These are phyloP conservation scores for Kuraishia piskuri DNA, from an alignment of 805 yeast genomes.

Conservation along the genomic window DNA sequence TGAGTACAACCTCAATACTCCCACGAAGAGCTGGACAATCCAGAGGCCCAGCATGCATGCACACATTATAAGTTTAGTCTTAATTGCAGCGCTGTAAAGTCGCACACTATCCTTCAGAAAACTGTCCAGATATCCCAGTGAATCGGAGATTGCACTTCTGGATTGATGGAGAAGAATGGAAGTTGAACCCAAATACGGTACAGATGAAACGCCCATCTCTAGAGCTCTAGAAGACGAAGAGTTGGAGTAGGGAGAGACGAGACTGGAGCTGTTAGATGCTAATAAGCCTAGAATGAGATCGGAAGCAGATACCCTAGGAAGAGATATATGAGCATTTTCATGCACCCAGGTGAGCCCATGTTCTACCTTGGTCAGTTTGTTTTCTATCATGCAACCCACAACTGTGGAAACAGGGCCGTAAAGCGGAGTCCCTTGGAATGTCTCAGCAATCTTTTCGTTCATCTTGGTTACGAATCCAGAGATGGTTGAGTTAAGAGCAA, in stretches of 20 bases:
- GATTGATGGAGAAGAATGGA: neutral
- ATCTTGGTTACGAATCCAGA: slow-evolving; percentile 47
- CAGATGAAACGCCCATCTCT: neutral
- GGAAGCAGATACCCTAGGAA: slow-evolving; percentile 41
- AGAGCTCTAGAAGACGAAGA: neutral
- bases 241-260: neutral
- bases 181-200: neutral
- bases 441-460: slow-evolving; percentile 45
- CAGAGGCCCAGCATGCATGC: neutral
- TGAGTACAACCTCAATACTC: neutral
- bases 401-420: slow-evolving; percentile 55
- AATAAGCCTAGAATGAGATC: neutral
- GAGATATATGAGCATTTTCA: slow-evolving; percentile 44
- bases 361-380: slow-evolving; percentile 58
- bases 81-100: neutral
- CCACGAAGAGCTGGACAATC: neutral
- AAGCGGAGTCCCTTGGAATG: slow-evolving; percentile 64
- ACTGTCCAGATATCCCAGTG: neutral
- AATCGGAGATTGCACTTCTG: neutral
- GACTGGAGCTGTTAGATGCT: neutral
- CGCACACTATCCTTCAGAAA: neutral
- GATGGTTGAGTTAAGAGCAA: slow-evolving; percentile 52
- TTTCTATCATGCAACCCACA: slow-evolving; percentile 72
- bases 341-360: slow-evolving; percentile 75
- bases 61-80: neutral